Percentiles rank a stretch among this genome's conserved stretches.
phyloP scores from a whole-genome alignment of 2,329 filamentous ascomycete species.

The Clarireedia homoeocarpa region DNA sequence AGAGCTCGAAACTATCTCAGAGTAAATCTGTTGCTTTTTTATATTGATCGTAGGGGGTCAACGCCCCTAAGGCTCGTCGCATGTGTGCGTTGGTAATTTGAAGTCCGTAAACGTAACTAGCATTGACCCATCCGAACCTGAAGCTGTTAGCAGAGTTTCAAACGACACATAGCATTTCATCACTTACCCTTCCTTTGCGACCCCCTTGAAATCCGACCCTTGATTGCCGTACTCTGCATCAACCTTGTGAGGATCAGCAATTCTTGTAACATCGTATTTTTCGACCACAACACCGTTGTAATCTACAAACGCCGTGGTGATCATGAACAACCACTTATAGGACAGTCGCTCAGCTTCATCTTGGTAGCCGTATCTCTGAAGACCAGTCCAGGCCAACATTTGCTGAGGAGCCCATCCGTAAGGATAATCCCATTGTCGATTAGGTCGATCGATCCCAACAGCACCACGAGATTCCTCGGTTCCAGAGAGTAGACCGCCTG shows the following conservation, averaged over 20 bases:
- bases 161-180: background rate
- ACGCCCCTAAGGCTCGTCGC: constrained; percentile 76
- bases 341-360: constrained; percentile 83
- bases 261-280: constrained; percentile 94
- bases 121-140: constrained; percentile 98
- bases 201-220: constrained; percentile 88
- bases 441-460: constrained; percentile 74
- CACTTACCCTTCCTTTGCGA: constrained; percentile 88
- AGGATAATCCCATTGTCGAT: constrained; percentile 96
- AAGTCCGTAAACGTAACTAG: constrained; percentile 90
- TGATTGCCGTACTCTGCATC: constrained; percentile 98
- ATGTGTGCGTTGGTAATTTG: constrained; percentile 84
- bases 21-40: constrained; percentile 12
- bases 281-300: constrained; percentile 98
- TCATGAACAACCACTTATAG: constrained; percentile 98
- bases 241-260: constrained; percentile 84
- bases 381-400: constrained; percentile 92
- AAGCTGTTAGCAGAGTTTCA: constrained; percentile 19
- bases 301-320: constrained; percentile 95
- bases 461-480: constrained; percentile 81
- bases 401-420: constrained; percentile 99
- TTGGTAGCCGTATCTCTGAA: constrained; percentile 85
- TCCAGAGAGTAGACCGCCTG: constrained; percentile 81
- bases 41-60: constrained; percentile 56
- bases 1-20: background rate